phyloP scores from a whole-genome alignment of 805 yeast species.

The Candida dajiaensis region DNA sequence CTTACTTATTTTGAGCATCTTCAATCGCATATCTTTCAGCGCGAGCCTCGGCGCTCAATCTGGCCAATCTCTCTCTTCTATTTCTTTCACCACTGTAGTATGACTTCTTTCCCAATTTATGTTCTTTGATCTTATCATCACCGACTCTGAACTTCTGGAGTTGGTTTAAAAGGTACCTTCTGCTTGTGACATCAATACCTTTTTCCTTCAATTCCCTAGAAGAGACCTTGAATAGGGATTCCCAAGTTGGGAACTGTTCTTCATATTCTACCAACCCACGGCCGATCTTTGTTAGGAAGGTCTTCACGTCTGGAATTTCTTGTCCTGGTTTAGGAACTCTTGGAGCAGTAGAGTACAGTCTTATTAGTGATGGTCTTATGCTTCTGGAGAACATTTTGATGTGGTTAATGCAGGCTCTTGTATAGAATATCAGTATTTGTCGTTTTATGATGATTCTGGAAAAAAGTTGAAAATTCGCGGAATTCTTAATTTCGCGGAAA shows the following conservation, averaged over 20 bases:
- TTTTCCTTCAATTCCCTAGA: constrained; percentile 58
- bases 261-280: constrained; percentile 62
- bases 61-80: constrained; percentile 59
- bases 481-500: no score
- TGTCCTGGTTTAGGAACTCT: constrained; percentile 43
- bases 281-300: constrained; percentile 77
- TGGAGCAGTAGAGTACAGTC: constrained; percentile 3
- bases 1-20: constrained; percentile 14
- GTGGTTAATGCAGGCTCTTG: neutral
- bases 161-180: constrained; percentile 74
- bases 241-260: constrained; percentile 67
- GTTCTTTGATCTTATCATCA: constrained; percentile 42
- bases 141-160: constrained; percentile 59
- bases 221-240: constrained; percentile 51
- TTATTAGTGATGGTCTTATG: neutral
- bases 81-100: constrained; percentile 84
- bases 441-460: no score
- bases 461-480: neutral
- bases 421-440: no score
- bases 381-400: neutral
- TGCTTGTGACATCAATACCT: constrained; percentile 68
- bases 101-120: constrained; percentile 64
- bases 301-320: constrained; percentile 58
- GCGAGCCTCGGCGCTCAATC: constrained; percentile 39
- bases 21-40: constrained; percentile 24